Evolutionary conservation across 352 stramenopile genomes (phyloP).

Genomic region (Phytophthora melonis): DNA sequence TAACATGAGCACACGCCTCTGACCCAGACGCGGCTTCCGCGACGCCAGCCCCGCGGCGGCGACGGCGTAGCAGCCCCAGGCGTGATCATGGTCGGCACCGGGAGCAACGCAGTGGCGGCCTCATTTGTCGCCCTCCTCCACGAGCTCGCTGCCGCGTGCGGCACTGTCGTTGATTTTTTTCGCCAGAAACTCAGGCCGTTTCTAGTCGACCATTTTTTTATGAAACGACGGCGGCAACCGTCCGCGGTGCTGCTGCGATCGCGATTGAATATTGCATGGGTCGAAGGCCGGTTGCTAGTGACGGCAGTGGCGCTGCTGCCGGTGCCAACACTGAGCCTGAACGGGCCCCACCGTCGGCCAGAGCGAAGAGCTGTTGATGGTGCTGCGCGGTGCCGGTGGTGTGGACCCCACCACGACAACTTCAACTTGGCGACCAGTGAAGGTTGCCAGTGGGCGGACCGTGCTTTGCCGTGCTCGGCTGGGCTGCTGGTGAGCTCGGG

Average conservation of each 20-base stretch:
- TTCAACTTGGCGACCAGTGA: slow-evolving; percentile 1
- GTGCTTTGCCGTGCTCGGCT: not conserved
- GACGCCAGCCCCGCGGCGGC: too few species aligned
- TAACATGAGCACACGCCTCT: not conserved
- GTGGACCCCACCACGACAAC: not conserved
- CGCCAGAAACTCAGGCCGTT: not conserved
- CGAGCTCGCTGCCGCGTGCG: not conserved
- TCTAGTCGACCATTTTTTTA: not conserved
- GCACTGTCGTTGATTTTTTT: not conserved
- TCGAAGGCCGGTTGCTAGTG: too few species aligned
- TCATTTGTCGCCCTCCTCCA: not conserved
- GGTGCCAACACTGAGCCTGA: too few species aligned
- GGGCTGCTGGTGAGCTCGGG: too few species aligned
- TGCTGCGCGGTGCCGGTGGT: not conserved
- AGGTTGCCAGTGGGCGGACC: not conserved
- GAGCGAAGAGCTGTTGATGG: too few species aligned
- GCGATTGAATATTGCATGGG: not conserved
- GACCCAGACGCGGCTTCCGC: not conserved
- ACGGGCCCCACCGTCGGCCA: too few species aligned
- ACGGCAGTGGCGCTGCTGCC: too few species aligned
- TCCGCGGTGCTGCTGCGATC: not conserved
- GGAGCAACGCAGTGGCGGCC: not conserved
- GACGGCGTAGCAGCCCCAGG: not conserved
- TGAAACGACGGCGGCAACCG: not conserved
- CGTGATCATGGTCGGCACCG: not conserved